Conservation (phyloP, 2,329 filamentous ascomycete species). For the Onygenales sp. region DNA sequence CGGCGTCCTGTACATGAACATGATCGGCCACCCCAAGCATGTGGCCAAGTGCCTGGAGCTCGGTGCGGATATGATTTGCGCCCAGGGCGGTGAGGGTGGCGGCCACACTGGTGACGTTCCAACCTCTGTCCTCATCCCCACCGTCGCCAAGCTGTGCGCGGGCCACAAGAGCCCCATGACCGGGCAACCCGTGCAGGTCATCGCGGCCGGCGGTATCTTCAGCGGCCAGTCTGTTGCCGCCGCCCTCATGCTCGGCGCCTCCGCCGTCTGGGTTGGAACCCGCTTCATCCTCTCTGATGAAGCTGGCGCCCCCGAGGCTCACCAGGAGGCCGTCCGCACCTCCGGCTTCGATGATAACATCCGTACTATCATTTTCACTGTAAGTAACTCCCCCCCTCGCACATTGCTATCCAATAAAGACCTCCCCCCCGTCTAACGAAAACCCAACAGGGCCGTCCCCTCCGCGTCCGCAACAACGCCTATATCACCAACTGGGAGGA, state of each 20-base stretch:
- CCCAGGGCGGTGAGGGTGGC: conserved; percentile 94
- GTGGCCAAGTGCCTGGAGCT: conserved; percentile 90
- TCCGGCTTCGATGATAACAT: conserved; percentile 91
- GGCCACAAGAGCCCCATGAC: conserved; percentile 80
- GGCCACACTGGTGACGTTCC: conserved; percentile 93
- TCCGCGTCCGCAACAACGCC: conserved; percentile 84
- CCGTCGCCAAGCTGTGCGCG: conserved; percentile 72
- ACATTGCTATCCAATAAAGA: not conserved
- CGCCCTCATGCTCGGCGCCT: conserved; percentile 83
- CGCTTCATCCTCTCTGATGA: conserved; percentile 91
- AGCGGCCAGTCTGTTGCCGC: conserved; percentile 86
- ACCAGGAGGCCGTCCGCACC: conserved; percentile 92
- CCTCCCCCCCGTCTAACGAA: not conserved
- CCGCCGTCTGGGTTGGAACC: conserved; percentile 92
- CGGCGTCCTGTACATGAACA: conserved; percentile 98
- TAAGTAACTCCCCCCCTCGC: conserved; percentile 15
- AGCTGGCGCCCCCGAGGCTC: conserved; percentile 82
- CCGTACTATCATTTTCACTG: conserved; percentile 94
- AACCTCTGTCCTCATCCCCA: conserved; percentile 83
- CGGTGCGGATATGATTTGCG: conserved; percentile 93
- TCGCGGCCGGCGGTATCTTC: conserved; percentile 89
- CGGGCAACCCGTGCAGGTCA: conserved; percentile 76
- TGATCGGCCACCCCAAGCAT: conserved; percentile 99
- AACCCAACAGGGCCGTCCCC: conserved; percentile 59
- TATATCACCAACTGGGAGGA: conserved; percentile 97